Base-by-base conservation (phyloP, 2,329 filamentous ascomycete genomes). In the Trichoderma citrinoviride region DNA sequence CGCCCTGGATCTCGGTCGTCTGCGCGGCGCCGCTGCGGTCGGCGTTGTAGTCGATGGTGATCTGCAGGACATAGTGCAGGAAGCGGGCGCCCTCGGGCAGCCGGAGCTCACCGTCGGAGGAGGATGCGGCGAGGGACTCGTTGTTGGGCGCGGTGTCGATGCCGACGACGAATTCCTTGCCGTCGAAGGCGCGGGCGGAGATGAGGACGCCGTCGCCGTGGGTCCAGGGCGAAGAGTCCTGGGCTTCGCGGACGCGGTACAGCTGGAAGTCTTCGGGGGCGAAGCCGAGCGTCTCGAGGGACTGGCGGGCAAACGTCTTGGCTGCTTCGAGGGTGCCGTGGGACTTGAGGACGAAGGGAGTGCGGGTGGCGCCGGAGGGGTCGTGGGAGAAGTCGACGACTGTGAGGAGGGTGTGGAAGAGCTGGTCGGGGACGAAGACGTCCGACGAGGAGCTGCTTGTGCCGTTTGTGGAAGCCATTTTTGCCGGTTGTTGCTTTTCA, bases 11-110 rank as follows among this genome's bases (percentile, higher is more conserved):
- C 65, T 79, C 73, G 23, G 74, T 77, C 4, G 66, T 69, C 67
- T 79, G 77, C 50, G 66, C 68, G 5, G 68, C 68, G 41, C 75
- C 76, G 12, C 70, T 72, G 19, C 76, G 75, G 65, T 79, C 78
- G 43, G 71, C 70, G 62, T 76, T 75, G 71, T 80, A 80, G 70
- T 80, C 73, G 37, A 78, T 73, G n/a, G 70, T 75, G 6, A 76
- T 80, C 69, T 81, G 78, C 57, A 81, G 64, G 14, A 81, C 75
- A 69, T 79, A 78, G 66, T 79, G 74, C 64, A 82, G 71, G 46
- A 73, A 69, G 3, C 72, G 66, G 21, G 70, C 68, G 6, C 69
- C 71, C n/a, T 67, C 52, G 12, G 71, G 72, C 15, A 77, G 68
- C 2, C 67, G 15, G 19, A 69, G 46, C 29, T 65, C 61, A 1